These are phyloP conservation scores for Aphanomyces cochlioides DNA, from an alignment of 352 stramenopile genomes.

Conservation along the genomic window DNA sequence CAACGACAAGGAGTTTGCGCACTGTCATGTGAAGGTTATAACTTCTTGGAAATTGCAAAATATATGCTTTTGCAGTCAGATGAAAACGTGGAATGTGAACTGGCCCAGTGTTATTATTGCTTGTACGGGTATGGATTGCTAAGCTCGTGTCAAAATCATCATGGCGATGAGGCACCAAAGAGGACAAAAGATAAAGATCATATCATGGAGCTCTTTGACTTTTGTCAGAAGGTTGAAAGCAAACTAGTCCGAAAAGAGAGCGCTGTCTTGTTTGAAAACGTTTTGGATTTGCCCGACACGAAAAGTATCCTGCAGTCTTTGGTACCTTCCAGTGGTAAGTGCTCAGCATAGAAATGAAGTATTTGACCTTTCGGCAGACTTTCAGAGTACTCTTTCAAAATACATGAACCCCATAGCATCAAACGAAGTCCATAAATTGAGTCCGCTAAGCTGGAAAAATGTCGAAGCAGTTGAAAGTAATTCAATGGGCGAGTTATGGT, in stretches of 20 bases:
- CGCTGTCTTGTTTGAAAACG: not conserved
- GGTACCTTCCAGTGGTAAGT: not conserved
- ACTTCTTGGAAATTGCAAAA: constrained; percentile 13
- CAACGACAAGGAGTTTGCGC: constrained; percentile 16
- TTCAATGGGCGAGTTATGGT: constrained; percentile 13
- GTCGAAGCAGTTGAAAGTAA: not conserved
- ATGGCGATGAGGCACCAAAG: constrained; percentile 33
- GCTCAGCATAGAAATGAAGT: not conserved
- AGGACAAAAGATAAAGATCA: constrained; percentile 31
- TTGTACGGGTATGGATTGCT: constrained; percentile 70
- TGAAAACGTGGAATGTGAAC: constrained; percentile 44
- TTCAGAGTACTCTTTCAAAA: not conserved
- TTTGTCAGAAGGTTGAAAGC: not conserved
- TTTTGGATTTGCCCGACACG: constrained; percentile 20
- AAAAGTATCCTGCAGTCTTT: not conserved
- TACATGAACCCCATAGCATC: constrained; percentile 23
- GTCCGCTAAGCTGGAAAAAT: not conserved
- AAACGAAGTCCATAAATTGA: not conserved
- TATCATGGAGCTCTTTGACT: constrained; percentile 17
- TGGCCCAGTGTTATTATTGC: constrained; percentile 69
- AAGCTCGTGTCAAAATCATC: constrained; percentile 54
- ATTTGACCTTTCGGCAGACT: not conserved
- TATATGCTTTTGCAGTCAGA: constrained; percentile 20
- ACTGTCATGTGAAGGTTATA: not conserved
- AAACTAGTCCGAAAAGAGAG: constrained; percentile 24